Base-by-base conservation (phyloP, 768 basidiomycete genomes). In the Filobasidium floriforme region DNA sequence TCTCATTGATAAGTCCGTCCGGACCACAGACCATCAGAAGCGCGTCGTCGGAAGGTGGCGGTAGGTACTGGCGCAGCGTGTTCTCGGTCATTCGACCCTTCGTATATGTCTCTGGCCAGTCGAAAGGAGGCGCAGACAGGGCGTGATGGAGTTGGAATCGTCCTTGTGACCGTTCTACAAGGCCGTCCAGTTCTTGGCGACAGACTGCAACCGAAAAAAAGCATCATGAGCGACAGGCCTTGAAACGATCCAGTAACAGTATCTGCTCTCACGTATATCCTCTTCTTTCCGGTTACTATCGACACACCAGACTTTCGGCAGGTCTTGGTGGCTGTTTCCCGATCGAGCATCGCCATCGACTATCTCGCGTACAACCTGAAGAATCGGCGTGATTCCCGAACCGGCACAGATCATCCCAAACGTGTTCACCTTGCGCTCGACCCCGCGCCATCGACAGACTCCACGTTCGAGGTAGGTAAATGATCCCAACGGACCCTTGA, bases 401-500 rank as follows among this genome's bases (percentile, higher is more conserved):
- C 86, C 86, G 10, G 80, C 86, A 63, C 83, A 86, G 44, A 86
- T 79, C 80, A 86, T 78, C 0, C 83, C 84, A 15, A 87, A 69
- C 22, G 83, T 76, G 26, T 73, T 73, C 19, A 83, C 74, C 14
- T 71, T 72, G 22, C 73, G 73, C 60, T 79, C 70, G 1, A 74
- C 64, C 0, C 82, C 82, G 51, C 79, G 76, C 76, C 82, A 78
- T 28, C 66, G 68, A 14, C 80, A 80, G 10, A 73, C 62, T 0
- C 82, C 82, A 12, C 74, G 60, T 0, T 84, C 84, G 2, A 79
- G 70, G 83, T 84, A 86, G 24, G 80, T 72, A 71, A 86, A 86
- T 7, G 82, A 81, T 0, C 86, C 86, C 7, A 86, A 72, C 0
- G 86, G 86, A 0, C 86, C 86, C 71, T 86, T 86, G 60, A 86